A percentile compares a stretch with the other conserved stretches of the same genome.
Conservation (phyloP, 257 asterid species). For the Asclepias syriaca region DNA sequence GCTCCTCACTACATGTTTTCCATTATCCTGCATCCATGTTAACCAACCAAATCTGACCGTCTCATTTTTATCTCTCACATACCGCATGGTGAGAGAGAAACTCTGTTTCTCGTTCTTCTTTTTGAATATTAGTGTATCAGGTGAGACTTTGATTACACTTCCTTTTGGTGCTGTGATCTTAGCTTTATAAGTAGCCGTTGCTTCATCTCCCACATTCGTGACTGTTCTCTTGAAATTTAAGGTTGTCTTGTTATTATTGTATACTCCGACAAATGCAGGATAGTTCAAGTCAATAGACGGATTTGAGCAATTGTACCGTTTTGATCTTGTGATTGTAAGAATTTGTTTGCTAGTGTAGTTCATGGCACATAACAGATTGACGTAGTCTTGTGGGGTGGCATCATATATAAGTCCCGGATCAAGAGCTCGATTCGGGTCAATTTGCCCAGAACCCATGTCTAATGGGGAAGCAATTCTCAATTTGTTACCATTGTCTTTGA, state of each 20-base stretch:
- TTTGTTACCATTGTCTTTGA: slow-evolving; percentile 30
- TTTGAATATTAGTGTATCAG: slow-evolving; percentile 19
- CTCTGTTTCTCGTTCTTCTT: slow-evolving; percentile 37
- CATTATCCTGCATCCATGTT: slow-evolving; percentile 44
- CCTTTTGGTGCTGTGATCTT: slow-evolving; percentile 29
- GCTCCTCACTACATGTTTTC: slow-evolving; percentile 40
- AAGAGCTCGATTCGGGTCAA: slow-evolving; percentile 44
- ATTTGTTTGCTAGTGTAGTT: slow-evolving; percentile 37
- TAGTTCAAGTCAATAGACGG: slow-evolving; percentile 41
- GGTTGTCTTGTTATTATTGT: slow-evolving; percentile 16
- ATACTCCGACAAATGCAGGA: slow-evolving; percentile 41
- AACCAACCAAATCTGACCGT: slow-evolving; percentile 34
- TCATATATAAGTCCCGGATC: slow-evolving; percentile 54
- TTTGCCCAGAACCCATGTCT: slow-evolving; percentile 47
- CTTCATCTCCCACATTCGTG: slow-evolving; percentile 37
- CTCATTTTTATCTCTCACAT: slow-evolving; percentile 17
- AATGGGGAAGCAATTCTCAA: slow-evolving; percentile 32
- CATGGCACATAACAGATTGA: slow-evolving; percentile 41
- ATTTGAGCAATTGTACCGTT: slow-evolving; percentile 33
- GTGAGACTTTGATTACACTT: slow-evolving; percentile 25
- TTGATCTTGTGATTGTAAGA: slow-evolving; percentile 28
- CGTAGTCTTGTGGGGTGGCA: slow-evolving; percentile 33
- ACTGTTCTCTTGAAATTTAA: slow-evolving; percentile 32
- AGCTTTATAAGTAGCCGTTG: slow-evolving; percentile 29
- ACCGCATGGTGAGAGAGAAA: slow-evolving; percentile 25